A percentile compares a stretch with the other conserved stretches of the same genome.
These are phyloP conservation scores for Xanthoparmelia taractica DNA, from an alignment of 495 filamentous ascomycete species.

Conservation along the genomic window DNA sequence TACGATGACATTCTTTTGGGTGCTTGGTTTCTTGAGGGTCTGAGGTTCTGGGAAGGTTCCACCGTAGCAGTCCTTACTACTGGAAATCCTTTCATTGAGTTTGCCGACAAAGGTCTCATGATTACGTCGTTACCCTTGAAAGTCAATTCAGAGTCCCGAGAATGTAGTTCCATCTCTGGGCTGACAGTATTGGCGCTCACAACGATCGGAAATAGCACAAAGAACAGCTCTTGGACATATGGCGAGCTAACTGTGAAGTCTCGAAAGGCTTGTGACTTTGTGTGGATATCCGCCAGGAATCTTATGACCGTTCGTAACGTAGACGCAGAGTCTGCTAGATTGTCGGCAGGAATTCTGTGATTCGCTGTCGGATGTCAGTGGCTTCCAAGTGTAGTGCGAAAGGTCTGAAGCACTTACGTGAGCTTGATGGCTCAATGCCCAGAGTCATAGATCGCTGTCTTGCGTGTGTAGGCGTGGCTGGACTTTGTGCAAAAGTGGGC, in stretches of 20 bases:
- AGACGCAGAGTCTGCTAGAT: constrained; percentile 23
- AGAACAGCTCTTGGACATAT: constrained; percentile 70
- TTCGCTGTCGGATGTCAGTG: constrained; percentile 4
- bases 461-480: constrained; percentile 52
- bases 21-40: constrained; percentile 44
- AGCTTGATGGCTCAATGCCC: constrained; percentile 19
- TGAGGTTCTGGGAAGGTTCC: constrained; percentile 40
- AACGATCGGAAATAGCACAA: constrained; percentile 73
- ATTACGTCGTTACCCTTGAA: constrained; percentile 83
- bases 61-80: constrained; percentile 65
- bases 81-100: constrained; percentile 43
- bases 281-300: constrained; percentile 70
- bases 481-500: constrained; percentile 34
- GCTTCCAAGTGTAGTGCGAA: background rate
- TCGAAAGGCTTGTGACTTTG: constrained; percentile 62
- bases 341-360: background rate
- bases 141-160: constrained; percentile 65
- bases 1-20: constrained; percentile 79
- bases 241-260: constrained; percentile 71
- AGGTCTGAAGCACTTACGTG: constrained; percentile 16
- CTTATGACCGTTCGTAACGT: constrained; percentile 66
- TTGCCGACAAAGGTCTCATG: constrained; percentile 61
- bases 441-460: constrained; percentile 51
- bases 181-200: constrained; percentile 75
- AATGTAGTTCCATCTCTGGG: constrained; percentile 74